Conservation (phyloP, 805 yeast species). For the Grigorovia yakushimaensis region DNA sequence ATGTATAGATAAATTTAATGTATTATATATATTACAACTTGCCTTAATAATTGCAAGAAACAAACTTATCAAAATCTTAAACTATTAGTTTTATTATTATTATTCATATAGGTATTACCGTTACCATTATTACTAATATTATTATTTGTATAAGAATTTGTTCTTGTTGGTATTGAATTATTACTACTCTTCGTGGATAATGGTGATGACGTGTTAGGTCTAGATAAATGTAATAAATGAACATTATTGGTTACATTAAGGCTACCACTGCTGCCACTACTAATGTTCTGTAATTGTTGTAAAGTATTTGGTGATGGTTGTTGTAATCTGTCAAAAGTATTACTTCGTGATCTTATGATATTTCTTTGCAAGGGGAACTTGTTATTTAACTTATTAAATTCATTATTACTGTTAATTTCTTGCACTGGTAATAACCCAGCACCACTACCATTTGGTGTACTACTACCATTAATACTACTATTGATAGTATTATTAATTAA, state of each 20-base stretch:
- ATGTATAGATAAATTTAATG: too few relatives aligned
- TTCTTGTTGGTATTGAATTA: not conserved
- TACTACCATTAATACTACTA: not conserved
- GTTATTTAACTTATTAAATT: not conserved
- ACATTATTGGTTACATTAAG: not conserved
- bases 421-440: not conserved
- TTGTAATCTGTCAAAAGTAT: not conserved
- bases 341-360: not conserved
- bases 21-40: too few relatives aligned
- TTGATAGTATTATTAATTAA: not conserved
- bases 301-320: not conserved
- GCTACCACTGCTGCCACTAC: not conserved
- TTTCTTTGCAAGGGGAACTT: not conserved
- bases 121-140: not conserved
- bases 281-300: not conserved
- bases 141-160: not conserved
- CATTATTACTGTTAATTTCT: not conserved
- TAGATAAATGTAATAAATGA: not conserved
- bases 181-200: not conserved
- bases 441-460: not conserved
- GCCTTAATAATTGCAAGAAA: too few relatives aligned
- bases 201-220: not conserved
- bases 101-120: slow-evolving; percentile 2
- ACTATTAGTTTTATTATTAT: not conserved
- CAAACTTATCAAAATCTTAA: too few relatives aligned